A percentile compares a stretch with the other conserved stretches of the same genome.
Evolutionary conservation across 2,329 filamentous ascomycete genomes (phyloP).

Genomic region (Seiridium unicorne): DNA sequence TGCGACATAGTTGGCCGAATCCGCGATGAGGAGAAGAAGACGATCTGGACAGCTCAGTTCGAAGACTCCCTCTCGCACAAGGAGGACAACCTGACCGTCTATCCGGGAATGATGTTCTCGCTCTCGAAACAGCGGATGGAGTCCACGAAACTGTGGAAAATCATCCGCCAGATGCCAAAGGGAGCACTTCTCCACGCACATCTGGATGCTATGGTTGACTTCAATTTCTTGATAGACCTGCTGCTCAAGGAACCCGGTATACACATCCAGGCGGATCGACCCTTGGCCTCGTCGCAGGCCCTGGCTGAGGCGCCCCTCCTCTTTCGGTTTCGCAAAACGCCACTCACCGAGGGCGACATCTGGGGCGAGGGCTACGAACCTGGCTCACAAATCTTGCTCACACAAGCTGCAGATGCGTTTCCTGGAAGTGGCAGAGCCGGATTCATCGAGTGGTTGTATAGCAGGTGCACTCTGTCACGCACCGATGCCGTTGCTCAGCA

Average conservation of each 20-base stretch:
- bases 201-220: constrained; percentile 86
- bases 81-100: constrained; percentile 60
- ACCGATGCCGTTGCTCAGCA: constrained; percentile 77
- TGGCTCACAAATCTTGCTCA: constrained; percentile 55
- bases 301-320: constrained; percentile 54
- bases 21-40: constrained; percentile 71
- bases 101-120: constrained; percentile 92
- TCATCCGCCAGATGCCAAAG: constrained; percentile 85
- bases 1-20: constrained; percentile 79
- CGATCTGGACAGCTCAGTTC: constrained; percentile 72
- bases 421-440: constrained; percentile 68
- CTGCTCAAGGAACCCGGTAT: constrained; percentile 72
- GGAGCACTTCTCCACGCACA: constrained; percentile 84
- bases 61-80: constrained; percentile 68
- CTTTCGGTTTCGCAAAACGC: constrained; percentile 59
- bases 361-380: constrained; percentile 67
- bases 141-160: constrained; percentile 78
- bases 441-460: constrained; percentile 76
- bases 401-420: constrained; percentile 68
- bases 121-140: constrained; percentile 86
- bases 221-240: constrained; percentile 74
- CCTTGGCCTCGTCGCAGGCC: constrained; percentile 53
- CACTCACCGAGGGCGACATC: constrained; percentile 47
- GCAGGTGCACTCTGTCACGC: constrained; percentile 67
- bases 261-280: constrained; percentile 61